Conservation (phyloP, 169 alveolate genomes). For the Plasmodium gaboni region DNA sequence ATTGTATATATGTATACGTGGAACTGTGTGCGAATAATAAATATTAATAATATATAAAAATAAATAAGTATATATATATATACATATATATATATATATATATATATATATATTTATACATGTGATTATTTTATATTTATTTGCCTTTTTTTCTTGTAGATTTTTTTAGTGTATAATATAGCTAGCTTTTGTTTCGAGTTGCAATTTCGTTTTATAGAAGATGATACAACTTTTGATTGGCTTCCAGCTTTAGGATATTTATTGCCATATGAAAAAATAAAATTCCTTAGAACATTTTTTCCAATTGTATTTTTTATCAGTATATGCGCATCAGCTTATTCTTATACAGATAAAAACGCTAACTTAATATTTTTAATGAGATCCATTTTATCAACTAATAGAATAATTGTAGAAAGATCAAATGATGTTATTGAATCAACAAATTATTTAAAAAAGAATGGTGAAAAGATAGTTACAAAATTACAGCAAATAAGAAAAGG, state of each 20-base stretch:
- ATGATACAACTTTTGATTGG: conserved; percentile 76
- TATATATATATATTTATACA: not conserved
- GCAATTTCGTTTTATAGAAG: conserved; percentile 75
- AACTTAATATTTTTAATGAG: conserved; percentile 61
- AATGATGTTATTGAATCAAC: conserved; percentile 60
- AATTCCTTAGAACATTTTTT: conserved; percentile 60
- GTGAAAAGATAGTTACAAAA: conserved; percentile 38
- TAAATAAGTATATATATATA: not conserved
- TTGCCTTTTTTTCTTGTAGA: conserved; percentile 9
- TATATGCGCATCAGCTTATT: conserved; percentile 56
- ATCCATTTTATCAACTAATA: conserved; percentile 61
- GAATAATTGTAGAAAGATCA: conserved; percentile 69
- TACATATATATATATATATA: not conserved
- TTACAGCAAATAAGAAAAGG: conserved; percentile 62
- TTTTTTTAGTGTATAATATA: conserved; percentile 69
- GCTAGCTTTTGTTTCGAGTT: conserved; percentile 74
- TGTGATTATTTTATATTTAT: not conserved
- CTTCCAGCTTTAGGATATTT: conserved; percentile 61
- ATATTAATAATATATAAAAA: not conserved
- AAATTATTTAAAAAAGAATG: conserved; percentile 67
- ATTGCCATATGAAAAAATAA: conserved; percentile 69
- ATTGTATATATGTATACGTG: not conserved
- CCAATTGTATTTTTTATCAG: conserved; percentile 68
- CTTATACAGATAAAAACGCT: conserved; percentile 71
- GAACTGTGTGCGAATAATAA: not conserved